Conservation (phyloP, 495 filamentous ascomycete species). For the Penicillium verhagenii region DNA sequence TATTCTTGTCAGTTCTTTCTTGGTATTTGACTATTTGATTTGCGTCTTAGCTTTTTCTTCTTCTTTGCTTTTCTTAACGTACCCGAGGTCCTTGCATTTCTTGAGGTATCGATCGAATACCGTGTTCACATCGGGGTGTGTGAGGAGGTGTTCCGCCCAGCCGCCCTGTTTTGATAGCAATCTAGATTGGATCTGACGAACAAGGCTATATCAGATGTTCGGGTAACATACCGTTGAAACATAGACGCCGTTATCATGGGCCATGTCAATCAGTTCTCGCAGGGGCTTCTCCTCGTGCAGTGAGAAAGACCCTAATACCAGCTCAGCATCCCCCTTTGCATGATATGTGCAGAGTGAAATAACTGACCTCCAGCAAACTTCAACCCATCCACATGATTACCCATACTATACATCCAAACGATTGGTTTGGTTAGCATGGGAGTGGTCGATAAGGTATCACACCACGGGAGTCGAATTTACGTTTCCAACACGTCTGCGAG, state of each 20-base stretch:
- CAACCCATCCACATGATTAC: constrained; percentile 54
- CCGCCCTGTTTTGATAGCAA: constrained; percentile 36
- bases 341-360: neutral
- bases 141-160: constrained; percentile 57
- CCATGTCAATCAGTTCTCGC: constrained; percentile 52
- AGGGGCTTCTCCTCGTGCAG: constrained; percentile 48
- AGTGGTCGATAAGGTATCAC: too few relatives aligned
- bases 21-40: too few relatives aligned
- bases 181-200: neutral
- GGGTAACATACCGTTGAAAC: constrained; percentile 45
- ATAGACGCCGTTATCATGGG: constrained; percentile 53
- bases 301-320: constrained; percentile 47
- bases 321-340: neutral
- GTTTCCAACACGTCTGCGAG: constrained; percentile 54
- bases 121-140: constrained; percentile 39
- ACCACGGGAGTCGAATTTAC: too few relatives aligned
- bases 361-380: constrained; percentile 55
- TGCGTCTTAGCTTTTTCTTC: too few relatives aligned
- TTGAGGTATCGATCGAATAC: constrained; percentile 52
- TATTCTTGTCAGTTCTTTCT: neutral
- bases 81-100: constrained; percentile 52
- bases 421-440: neutral
- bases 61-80: constrained; percentile 1
- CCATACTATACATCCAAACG: too few relatives aligned
- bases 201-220: neutral